Base-by-base conservation (phyloP, 805 yeast genomes). In the Scheffersomyces spartinae region DNA sequence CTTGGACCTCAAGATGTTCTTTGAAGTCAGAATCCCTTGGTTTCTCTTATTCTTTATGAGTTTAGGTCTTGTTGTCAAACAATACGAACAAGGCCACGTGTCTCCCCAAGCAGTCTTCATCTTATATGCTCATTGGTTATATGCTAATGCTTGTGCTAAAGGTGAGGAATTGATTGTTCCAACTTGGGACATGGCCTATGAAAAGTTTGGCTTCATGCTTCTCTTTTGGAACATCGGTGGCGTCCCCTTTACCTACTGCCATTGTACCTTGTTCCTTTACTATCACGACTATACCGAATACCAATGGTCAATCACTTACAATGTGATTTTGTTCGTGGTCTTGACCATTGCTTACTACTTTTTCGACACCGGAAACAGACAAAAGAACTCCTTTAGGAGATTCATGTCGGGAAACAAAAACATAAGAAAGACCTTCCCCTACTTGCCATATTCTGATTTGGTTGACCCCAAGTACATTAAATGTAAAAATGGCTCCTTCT, bases 181-280 rank as follows among this genome's bases (percentile, higher is more conserved):
- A 41, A 81, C 95, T 11, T 91, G 98, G 97, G 98, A 91, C 54
- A 88, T 91, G 96, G 95, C 94, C 17, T 91, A 91, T 55, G 98
- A 91, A 55, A 91, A 91, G 59, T 91, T 91, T 44, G 98, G 98
- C n/a, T 91, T 91, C 65, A 86, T 91, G 97, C 71, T 91, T 38
- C 74, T 86, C 42, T 91, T 91, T 67, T 91, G 98, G 98, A 91
- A 91, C 61, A 84, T 91, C 51, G 95, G 96, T 17, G 98, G 98
- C 43, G 98, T 91, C 21, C 98, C 98, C 25, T 91, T 76, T 73
- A 88, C 97, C 21, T 91, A 91, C 62, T 84, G 96, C 55, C 95
- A 85, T 48, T 78, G 93, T 52, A 82, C 95, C 7, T 64, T 91
- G 43, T 91, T 59, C 62, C 58, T 91, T 43, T 75, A 74, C 39